Evolutionary conservation across 2,329 filamentous ascomycete genomes (phyloP).

Genomic region (Ceratocystis papillata): DNA sequence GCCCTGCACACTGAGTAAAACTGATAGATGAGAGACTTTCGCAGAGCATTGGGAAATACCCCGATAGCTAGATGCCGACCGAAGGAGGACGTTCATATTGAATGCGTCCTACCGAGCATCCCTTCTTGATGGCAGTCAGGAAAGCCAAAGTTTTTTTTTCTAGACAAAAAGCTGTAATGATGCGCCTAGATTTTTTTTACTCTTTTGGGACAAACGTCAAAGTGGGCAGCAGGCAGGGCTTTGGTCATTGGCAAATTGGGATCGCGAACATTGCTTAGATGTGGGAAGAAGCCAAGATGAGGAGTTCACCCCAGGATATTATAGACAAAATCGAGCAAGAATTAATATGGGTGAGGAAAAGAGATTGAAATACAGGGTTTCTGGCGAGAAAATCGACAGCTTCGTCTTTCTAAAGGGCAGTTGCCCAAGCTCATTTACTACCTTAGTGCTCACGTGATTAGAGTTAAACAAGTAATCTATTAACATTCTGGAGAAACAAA

Average conservation of each 20-base stretch:
- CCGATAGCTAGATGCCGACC: conserved; percentile 12
- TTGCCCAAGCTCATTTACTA: not conserved
- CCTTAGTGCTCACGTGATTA: conserved; percentile 7
- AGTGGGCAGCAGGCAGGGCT: not conserved
- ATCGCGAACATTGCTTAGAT: conserved; percentile 1
- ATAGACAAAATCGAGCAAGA: not conserved
- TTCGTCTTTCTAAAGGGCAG: not conserved
- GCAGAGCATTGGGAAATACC: conserved; percentile 5
- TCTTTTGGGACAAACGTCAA: not conserved
- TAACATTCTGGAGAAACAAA: not conserved
- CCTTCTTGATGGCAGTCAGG: not conserved
- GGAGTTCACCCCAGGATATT: too few species aligned
- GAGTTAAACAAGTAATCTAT: too few species aligned
- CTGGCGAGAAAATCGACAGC: not conserved
- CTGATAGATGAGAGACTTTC: not conserved
- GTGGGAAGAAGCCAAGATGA: not conserved
- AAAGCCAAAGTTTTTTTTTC: not conserved
- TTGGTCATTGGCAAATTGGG: not conserved
- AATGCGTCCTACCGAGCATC: conserved; percentile 7
- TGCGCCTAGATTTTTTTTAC: not conserved
- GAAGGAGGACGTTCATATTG: conserved; percentile 23
- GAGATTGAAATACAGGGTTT: not conserved
- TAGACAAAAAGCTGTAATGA: not conserved
- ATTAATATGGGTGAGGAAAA: not conserved
- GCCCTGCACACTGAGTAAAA: not conserved